Base-by-base conservation (phyloP, 1,284 basidiomycete species). In the Cutaneotrichosporon spelunceum region DNA sequence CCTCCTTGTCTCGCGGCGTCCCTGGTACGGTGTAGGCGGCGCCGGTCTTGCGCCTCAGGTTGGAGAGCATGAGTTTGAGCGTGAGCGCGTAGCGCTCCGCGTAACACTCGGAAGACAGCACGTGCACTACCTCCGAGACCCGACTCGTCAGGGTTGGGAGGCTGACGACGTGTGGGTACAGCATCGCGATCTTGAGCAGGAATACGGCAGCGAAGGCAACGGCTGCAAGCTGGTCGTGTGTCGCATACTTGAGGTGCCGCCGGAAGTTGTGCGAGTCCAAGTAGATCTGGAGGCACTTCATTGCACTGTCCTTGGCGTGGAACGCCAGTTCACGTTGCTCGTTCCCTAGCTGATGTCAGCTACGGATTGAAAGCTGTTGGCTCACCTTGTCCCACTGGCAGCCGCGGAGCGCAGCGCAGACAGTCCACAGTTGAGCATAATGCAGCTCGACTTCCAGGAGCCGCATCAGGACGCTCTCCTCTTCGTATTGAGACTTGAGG, bases 241-340 rank as follows among this genome's bases (percentile, higher is more conserved):
- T 91, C 1, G 93, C 91, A 77, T 94, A 76, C 55, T 78, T 78
- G n/a, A 78, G 63, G 55, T 78, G 74, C 19, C 60, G 59, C 5
- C 76, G 63, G 66, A 78, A 74, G 52, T 69, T 71, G 10, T 64
- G 64, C 1, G 69, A 69, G 26, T 66, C 57, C 27, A 78, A 57
- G 61, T 74, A 78, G 29, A 76, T 72, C 49, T 75, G 84, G 42
- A 96, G 81, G 75, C 91, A 93, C 60, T 87, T 87, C 56, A 88
- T 86, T 2, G 93, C 93, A 0, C 91, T 90, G 69, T 94, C 89
- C 77, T 93, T 94, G 9, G 92, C 93, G 71, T 93, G 89, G 81
- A 95, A 93, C 8, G 93, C 93, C 48, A 96, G 84, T 75, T 95
- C 92, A 34, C 90, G 86, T 75, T 95, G 93, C 73, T 94, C 93